Conservation (phyloP, 2,329 filamentous ascomycete genomes). For the Calonectria henricotiae region DNA sequence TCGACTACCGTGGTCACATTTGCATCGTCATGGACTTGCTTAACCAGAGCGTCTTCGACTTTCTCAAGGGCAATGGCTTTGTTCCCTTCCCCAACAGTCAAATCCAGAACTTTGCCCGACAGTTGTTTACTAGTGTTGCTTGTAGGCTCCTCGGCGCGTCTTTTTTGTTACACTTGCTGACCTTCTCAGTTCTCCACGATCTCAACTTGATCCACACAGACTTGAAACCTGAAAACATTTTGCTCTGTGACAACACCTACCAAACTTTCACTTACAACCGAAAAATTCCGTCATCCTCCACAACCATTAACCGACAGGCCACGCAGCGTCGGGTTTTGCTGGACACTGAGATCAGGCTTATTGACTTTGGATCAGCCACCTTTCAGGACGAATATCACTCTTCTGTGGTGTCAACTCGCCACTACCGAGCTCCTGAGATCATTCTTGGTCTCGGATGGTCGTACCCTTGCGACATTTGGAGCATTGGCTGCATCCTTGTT, state of each 20-base stretch:
- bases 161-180: conserved; percentile 37
- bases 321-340: conserved; percentile 77
- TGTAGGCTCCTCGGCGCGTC: conserved; percentile 74
- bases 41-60: conserved; percentile 98
- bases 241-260: conserved; percentile 76
- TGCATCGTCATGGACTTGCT: conserved; percentile 86
- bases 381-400: conserved; percentile 84
- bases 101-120: conserved; percentile 96
- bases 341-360: conserved; percentile 79
- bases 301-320: conserved; percentile 73
- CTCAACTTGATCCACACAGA: conserved; percentile 96
- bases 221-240: conserved; percentile 80
- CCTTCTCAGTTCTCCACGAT: conserved; percentile 85
- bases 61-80: conserved; percentile 94
- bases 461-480: conserved; percentile 82
- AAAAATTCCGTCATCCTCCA: conserved; percentile 78
- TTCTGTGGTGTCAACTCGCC: conserved; percentile 79
- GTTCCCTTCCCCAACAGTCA: conserved; percentile 98
- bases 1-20: conserved; percentile 97
- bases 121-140: conserved; percentile 97
- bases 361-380: conserved; percentile 81
- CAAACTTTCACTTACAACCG: conserved; percentile 82
- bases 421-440: conserved; percentile 81
- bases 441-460: conserved; percentile 82
- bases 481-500: conserved; percentile 81